A percentile compares a stretch with the other conserved stretches of the same genome.
These are phyloP conservation scores for Termitomyces sp. DNA, from an alignment of 768 basidiomycete genomes.

Conservation along the genomic window DNA sequence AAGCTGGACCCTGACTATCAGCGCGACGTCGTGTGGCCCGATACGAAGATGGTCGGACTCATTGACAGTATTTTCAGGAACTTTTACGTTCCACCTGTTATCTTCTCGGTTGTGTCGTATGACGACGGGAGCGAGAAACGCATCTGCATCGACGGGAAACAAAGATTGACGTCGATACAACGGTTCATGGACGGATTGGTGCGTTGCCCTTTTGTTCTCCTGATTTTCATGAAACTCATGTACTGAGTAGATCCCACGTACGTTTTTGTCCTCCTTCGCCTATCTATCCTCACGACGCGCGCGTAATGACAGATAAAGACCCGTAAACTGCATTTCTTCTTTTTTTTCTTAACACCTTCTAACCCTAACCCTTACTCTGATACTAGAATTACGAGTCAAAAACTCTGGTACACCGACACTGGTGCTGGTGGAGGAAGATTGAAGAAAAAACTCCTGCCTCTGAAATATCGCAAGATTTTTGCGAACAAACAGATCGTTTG, in stretches of 20 bases:
- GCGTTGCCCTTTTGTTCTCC: neutral
- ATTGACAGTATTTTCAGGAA: conserved; percentile 78
- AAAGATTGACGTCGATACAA: conserved; percentile 51
- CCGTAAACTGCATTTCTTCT: conserved; percentile 1
- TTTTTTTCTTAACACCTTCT: neutral
- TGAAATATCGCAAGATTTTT: conserved; percentile 52
- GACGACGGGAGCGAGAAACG: conserved; percentile 63
- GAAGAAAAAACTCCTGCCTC: conserved; percentile 30
- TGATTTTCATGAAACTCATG: neutral
- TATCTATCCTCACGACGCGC: conserved; percentile 26
- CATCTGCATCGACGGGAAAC: conserved; percentile 53
- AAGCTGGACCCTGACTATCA: conserved; percentile 76
- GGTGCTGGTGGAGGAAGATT: neutral
- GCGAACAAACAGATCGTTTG: conserved; percentile 75
- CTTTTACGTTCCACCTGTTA: conserved; percentile 71
- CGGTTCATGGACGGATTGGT: conserved; percentile 17
- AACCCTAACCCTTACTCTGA: neutral
- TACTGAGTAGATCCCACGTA: conserved; percentile 11
- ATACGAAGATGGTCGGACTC: conserved; percentile 65
- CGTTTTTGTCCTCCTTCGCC: conserved; percentile 12
- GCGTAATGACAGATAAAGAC: conserved; percentile 13
- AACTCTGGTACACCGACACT: conserved; percentile 43
- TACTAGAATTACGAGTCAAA: conserved; percentile 30
- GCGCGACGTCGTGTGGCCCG: conserved; percentile 78
- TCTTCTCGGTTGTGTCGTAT: conserved; percentile 50